Conservation (phyloP, 1,284 basidiomycete genomes). For the Kwoniella shivajii region DNA sequence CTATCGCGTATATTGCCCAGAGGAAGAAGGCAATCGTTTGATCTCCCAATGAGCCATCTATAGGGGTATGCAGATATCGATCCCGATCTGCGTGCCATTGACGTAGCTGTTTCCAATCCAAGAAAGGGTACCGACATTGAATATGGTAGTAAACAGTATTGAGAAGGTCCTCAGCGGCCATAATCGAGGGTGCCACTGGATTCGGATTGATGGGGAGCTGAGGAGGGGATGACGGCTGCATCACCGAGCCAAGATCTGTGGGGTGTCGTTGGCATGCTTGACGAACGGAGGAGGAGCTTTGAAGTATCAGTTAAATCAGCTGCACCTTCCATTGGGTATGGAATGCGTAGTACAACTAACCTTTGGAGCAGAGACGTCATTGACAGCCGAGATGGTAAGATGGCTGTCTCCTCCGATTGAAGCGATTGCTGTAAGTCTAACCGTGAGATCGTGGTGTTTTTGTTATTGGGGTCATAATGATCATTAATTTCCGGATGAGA, state of each 20-base stretch:
- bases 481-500: constrained; percentile 21
- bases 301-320: background rate
- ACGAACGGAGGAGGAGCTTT: background rate
- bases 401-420: background rate
- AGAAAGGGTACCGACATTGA: constrained; percentile 21
- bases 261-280: background rate
- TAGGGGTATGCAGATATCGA: background rate
- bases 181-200: constrained; percentile 9
- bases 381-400: too few species aligned
- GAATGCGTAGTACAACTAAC: too few species aligned
- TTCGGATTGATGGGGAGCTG: constrained; percentile 15
- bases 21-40: constrained; percentile 19
- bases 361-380: background rate
- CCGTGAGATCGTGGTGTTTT: background rate
- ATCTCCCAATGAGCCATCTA: background rate
- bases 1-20: constrained; percentile 21
- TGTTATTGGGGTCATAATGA: constrained; percentile 8
- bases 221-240: constrained; percentile 13
- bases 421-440: background rate
- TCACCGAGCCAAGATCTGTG: background rate
- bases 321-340: background rate
- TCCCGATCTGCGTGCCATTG: constrained; percentile 13
- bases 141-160: constrained; percentile 13
- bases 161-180: constrained; percentile 11
- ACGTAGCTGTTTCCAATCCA: constrained; percentile 18